Evolutionary conservation across 2,329 filamentous ascomycete species (phyloP).

Genomic region (Fusarium continuum): DNA sequence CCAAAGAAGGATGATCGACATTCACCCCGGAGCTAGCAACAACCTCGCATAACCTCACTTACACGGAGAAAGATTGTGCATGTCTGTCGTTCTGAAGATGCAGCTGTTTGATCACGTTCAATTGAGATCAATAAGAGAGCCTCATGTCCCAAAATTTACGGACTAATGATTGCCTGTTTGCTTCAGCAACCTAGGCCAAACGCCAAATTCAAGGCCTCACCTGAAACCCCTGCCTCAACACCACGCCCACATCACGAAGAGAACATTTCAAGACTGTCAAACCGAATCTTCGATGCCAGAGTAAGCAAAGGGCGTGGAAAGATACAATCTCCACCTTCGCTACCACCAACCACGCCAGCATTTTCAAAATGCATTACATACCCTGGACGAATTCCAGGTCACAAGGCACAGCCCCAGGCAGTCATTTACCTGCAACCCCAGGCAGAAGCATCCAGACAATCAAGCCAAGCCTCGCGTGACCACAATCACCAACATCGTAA

Average conservation of each 20-base stretch:
- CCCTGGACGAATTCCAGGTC: slow-evolving; percentile 10
- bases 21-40: background rate
- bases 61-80: background rate
- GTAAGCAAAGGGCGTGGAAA: background rate
- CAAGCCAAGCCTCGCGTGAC: slow-evolving; percentile 5
- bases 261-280: background rate
- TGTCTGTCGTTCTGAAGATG: background rate
- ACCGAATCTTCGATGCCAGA: background rate
- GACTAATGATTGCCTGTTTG: too few relatives aligned
- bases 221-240: too few relatives aligned
- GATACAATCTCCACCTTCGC: background rate
- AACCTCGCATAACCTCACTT: background rate
- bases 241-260: background rate
- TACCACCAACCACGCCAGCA: background rate
- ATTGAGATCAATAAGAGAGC: too few relatives aligned
- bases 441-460: background rate
- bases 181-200: background rate
- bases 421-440: background rate
- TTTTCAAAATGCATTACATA: slow-evolving; percentile 3
- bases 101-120: background rate
- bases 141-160: too few relatives aligned
- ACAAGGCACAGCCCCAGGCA: slow-evolving; percentile 12
- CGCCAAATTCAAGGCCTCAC: background rate
- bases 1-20: background rate
- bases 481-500: slow-evolving; percentile 12